These are phyloP conservation scores for Galerina sulciceps DNA, from an alignment of 768 basidiomycete species.

Conservation along the genomic window DNA sequence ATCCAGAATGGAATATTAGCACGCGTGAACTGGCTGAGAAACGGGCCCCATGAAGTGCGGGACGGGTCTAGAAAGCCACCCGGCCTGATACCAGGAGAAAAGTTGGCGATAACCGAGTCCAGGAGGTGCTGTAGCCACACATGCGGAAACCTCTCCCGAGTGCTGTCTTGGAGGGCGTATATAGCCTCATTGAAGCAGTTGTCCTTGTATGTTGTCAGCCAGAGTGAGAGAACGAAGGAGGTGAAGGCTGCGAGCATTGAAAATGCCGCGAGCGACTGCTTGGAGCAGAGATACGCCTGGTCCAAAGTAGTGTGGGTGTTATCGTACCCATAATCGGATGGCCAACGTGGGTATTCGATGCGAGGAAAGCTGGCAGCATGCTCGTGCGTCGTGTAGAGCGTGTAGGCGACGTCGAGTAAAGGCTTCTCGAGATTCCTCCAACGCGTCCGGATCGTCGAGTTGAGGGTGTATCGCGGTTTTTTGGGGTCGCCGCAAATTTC, in stretches of 20 bases:
- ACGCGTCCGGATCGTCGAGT: not conserved
- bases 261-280: not conserved
- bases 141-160: too few species aligned
- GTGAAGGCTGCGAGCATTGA: not conserved
- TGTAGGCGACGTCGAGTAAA: not conserved
- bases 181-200: too few species aligned
- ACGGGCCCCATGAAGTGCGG: not conserved
- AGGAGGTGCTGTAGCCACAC: too few species aligned
- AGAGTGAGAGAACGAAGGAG: not conserved
- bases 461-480: not conserved
- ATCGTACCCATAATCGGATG: not conserved
- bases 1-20: not conserved
- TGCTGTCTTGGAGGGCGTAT: too few species aligned
- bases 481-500: not conserved
- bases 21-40: not conserved
- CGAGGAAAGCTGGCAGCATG: not conserved
- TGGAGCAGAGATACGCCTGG: not conserved
- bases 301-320: not conserved
- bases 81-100: not conserved
- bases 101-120: not conserved
- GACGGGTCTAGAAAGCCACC: not conserved
- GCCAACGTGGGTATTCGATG: not conserved
- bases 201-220: too few species aligned
- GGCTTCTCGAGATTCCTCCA: not conserved
- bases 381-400: not conserved